Evolutionary conservation across 306 rosid species (phyloP).

Genomic region (Acacia acuminata): DNA sequence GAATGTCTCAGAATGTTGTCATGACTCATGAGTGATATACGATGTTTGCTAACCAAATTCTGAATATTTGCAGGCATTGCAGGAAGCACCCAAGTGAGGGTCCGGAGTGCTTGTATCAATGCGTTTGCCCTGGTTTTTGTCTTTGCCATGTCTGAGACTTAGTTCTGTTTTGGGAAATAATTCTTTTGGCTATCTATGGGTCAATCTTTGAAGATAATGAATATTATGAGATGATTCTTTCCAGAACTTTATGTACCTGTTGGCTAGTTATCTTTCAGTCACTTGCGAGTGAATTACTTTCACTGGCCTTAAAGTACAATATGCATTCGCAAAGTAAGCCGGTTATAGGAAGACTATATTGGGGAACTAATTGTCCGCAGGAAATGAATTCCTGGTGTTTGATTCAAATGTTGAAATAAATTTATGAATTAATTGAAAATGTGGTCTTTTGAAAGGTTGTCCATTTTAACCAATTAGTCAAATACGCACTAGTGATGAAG

Average conservation of each 20-base stretch:
- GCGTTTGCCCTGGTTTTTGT: slow-evolving; percentile 42
- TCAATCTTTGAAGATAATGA: slow-evolving; percentile 38
- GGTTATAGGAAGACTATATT: neutral
- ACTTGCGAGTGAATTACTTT: slow-evolving; percentile 19
- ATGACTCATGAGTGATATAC: neutral
- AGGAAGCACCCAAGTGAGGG: slow-evolving; percentile 59
- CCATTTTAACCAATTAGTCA: too few relatives aligned
- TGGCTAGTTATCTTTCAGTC: slow-evolving; percentile 15
- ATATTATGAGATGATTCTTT: slow-evolving; percentile 36
- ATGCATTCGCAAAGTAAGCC: neutral
- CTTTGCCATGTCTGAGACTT: slow-evolving; percentile 26
- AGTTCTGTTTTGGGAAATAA: slow-evolving; percentile 40
- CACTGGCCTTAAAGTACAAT: neutral
- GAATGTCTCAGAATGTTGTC: slow-evolving; percentile 1
- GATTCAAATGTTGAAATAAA: neutral
- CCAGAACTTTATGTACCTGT: slow-evolving; percentile 11
- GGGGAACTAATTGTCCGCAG: neutral
- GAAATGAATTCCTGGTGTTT: neutral
- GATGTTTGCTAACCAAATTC: slow-evolving; percentile 29
- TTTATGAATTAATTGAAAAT: neutral
- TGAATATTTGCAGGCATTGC: slow-evolving; percentile 59
- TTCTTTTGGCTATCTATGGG: slow-evolving; percentile 37
- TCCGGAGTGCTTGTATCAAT: slow-evolving; percentile 49
- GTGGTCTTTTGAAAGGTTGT: neutral
- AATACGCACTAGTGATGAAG: too few relatives aligned